phyloP scores from a whole-genome alignment of 2,329 filamentous ascomycete species.

The Lizonia empirigonia region DNA sequence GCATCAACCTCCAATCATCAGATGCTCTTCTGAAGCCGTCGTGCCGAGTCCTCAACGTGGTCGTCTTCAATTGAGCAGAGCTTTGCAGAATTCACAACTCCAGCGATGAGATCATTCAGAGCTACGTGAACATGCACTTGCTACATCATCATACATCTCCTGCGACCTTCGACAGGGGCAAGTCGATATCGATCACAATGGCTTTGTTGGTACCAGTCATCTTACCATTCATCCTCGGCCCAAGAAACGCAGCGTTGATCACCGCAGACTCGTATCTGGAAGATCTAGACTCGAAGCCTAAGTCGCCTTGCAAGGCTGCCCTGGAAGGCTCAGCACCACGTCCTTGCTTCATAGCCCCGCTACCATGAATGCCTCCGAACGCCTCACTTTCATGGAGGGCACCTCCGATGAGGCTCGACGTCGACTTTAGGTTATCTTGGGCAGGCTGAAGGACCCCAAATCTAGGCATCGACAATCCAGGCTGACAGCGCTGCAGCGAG shows the following conservation, averaged over 20 bases:
- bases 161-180: slow-evolving; percentile 61
- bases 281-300: slow-evolving; percentile 6
- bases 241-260: slow-evolving; percentile 79
- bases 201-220: slow-evolving; percentile 75
- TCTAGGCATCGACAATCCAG: slow-evolving; percentile 15
- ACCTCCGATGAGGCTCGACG: slow-evolving; percentile 26
- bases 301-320: slow-evolving; percentile 21
- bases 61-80: slow-evolving; percentile 27
- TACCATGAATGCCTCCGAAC: slow-evolving; percentile 21
- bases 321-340: slow-evolving; percentile 32
- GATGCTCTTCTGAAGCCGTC: slow-evolving; percentile 13
- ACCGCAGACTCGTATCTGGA: slow-evolving; percentile 62
- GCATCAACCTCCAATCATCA: slow-evolving; percentile 21
- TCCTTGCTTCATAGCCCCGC: slow-evolving; percentile 28
- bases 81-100: neutral
- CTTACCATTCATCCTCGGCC: slow-evolving; percentile 60
- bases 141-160: slow-evolving; percentile 22
- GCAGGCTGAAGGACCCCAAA: slow-evolving; percentile 27
- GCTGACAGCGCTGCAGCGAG: slow-evolving; percentile 23
- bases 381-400: slow-evolving; percentile 32
- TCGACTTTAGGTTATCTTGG: slow-evolving; percentile 27
- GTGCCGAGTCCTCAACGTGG: slow-evolving; percentile 26
- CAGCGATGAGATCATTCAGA: slow-evolving; percentile 30
- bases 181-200: slow-evolving; percentile 80
- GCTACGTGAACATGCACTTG: slow-evolving; percentile 12